Evolutionary conservation across 2,329 filamentous ascomycete species (phyloP).

Genomic region (Dothistroma pini): DNA sequence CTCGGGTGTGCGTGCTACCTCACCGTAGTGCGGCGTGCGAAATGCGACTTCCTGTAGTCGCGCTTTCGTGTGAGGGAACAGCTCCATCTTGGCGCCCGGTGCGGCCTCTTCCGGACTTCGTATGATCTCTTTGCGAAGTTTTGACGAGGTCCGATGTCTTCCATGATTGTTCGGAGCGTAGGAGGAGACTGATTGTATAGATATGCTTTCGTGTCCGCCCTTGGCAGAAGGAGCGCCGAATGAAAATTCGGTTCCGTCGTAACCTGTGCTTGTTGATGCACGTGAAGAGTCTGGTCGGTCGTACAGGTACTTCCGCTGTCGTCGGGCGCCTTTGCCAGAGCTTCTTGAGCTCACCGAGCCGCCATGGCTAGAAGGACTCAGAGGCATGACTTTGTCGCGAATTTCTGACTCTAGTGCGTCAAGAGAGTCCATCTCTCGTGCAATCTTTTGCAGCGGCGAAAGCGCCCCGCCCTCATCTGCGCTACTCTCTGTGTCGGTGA

Average conservation of each 20-base stretch:
- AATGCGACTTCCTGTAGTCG: conserved; percentile 81
- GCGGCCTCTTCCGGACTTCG: conserved; percentile 68
- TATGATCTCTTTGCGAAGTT: conserved; percentile 74
- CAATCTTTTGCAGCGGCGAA: conserved; percentile 71
- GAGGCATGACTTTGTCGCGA: conserved; percentile 59
- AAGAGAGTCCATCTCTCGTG: conserved; percentile 64
- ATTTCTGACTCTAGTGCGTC: conserved; percentile 52
- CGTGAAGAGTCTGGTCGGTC: conserved; percentile 42
- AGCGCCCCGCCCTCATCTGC: conserved; percentile 60
- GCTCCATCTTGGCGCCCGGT: conserved; percentile 57
- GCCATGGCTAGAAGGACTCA: conserved; percentile 66
- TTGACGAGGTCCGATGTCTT: conserved; percentile 52
- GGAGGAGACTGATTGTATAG: conserved; percentile 49
- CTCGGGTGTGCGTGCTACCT: conserved; percentile 51
- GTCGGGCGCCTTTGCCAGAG: conserved; percentile 45
- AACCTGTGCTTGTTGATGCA: conserved; percentile 32
- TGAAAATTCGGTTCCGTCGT: conserved; percentile 39
- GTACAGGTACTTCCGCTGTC: conserved; percentile 43
- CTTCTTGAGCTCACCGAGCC: conserved; percentile 59
- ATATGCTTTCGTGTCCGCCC: conserved; percentile 38
- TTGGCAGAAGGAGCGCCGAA: conserved; percentile 29
- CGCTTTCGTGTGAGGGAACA: conserved; percentile 82
- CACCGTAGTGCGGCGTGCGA: conserved; percentile 59
- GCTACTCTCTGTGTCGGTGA: conserved; percentile 63
- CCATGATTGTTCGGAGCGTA: conserved; percentile 37